These are phyloP conservation scores for Plantago elongata DNA, from an alignment of 257 asterid genomes.

Conservation along the genomic window DNA sequence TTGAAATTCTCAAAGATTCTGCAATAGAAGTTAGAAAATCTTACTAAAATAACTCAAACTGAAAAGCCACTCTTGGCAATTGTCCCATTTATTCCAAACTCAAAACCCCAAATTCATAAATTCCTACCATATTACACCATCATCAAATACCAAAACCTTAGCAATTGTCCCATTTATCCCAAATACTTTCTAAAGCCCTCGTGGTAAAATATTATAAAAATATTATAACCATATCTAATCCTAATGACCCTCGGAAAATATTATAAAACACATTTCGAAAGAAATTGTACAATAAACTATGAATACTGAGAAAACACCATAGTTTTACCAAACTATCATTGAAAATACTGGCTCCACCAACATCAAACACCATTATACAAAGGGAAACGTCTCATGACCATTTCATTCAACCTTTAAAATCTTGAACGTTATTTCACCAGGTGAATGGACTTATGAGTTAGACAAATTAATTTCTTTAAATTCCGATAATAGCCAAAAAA, in stretches of 20 bases:
- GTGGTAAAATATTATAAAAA: neutral
- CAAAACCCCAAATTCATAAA: neutral
- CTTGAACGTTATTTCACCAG: neutral
- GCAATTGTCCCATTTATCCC: neutral
- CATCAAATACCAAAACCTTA: neutral
- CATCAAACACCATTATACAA: neutral
- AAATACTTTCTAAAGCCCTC: neutral
- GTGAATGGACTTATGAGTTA: neutral
- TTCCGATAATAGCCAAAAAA: too few relatives aligned
- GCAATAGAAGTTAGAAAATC: neutral
- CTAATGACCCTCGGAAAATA: neutral
- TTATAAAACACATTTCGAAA: neutral
- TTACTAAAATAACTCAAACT: neutral
- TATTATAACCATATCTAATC: neutral
- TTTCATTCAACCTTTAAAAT: neutral
- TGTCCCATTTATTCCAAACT: too few relatives aligned
- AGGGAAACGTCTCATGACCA: neutral
- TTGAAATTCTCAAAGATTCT: neutral
- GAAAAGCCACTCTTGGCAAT: too few relatives aligned
- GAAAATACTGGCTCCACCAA: neutral
- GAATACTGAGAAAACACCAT: neutral
- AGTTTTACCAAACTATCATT: neutral
- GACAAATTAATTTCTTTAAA: too few relatives aligned
- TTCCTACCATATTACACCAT: neutral
- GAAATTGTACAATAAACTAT: neutral